Percentiles rank a stretch among this genome's conserved stretches.
phyloP scores from a whole-genome alignment of 495 filamentous ascomycete species.

The Penicillium fimorum region DNA sequence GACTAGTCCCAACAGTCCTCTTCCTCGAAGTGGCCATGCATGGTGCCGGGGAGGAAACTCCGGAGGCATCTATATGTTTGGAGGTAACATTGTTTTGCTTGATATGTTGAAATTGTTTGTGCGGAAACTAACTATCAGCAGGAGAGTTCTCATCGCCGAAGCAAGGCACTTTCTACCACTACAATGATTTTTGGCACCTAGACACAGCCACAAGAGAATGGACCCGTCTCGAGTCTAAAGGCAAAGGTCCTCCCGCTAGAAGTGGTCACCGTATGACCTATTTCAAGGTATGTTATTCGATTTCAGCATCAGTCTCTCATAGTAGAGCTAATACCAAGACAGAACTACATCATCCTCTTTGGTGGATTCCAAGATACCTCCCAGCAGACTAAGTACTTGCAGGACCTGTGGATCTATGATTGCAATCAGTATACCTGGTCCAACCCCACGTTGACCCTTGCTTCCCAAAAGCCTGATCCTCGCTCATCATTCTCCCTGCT shows the following conservation, averaged over 20 bases:
- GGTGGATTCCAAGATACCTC: slow-evolving; percentile 96
- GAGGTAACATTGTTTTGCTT: slow-evolving; percentile 50
- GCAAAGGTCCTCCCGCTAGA: slow-evolving; percentile 81
- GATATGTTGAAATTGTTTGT: slow-evolving; percentile 38
- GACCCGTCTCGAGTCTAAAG: slow-evolving; percentile 83
- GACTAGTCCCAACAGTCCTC: slow-evolving; percentile 84
- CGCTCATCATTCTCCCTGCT: slow-evolving; percentile 87
- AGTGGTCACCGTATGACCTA: slow-evolving; percentile 95
- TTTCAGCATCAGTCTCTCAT: slow-evolving; percentile 11
- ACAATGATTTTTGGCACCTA: slow-evolving; percentile 96
- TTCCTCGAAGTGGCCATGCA: slow-evolving; percentile 88
- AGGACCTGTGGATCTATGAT: slow-evolving; percentile 67
- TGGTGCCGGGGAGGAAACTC: slow-evolving; percentile 86
- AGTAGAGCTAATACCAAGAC: background rate
- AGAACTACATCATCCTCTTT: slow-evolving; percentile 70
- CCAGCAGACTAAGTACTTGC: slow-evolving; percentile 86
- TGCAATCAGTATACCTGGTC: slow-evolving; percentile 74
- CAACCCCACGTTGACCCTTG: slow-evolving; percentile 64
- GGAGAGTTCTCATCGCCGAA: slow-evolving; percentile 75
- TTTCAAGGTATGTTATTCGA: slow-evolving; percentile 61
- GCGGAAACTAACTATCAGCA: slow-evolving; percentile 22
- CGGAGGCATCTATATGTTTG: slow-evolving; percentile 86
- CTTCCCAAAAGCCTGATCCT: slow-evolving; percentile 82
- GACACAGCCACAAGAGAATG: slow-evolving; percentile 82
- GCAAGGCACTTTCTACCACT: slow-evolving; percentile 98